phyloP scores from a whole-genome alignment of 805 yeast genomes.

The Allodekkera sacchari region DNA sequence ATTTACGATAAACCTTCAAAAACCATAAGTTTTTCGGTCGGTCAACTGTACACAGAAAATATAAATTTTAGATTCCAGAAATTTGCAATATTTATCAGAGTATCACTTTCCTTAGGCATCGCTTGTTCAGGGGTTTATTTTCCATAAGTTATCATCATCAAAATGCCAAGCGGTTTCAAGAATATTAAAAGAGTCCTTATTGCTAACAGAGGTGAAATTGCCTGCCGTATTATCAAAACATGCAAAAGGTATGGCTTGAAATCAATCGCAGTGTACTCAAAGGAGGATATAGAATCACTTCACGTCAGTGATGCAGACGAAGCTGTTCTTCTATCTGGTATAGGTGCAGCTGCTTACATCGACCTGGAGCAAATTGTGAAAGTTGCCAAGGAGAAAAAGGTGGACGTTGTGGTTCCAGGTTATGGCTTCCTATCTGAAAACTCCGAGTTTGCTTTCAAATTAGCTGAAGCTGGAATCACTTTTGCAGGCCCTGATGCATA shows the following conservation, averaged over 20 bases:
- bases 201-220: slow-evolving; percentile 22
- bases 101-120: no score
- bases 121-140: no score
- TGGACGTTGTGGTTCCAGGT: slow-evolving; percentile 32
- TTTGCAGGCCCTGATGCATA: slow-evolving; percentile 22
- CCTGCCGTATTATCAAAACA: slow-evolving; percentile 16
- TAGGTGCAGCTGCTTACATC: slow-evolving; percentile 22
- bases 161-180: no score
- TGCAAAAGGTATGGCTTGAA: slow-evolving; percentile 11
- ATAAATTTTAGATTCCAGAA: no score
- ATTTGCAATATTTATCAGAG: no score
- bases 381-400: slow-evolving; percentile 23
- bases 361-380: slow-evolving; percentile 15
- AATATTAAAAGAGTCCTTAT: slow-evolving; percentile 13
- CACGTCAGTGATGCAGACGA: slow-evolving; percentile 22
- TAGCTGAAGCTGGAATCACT: slow-evolving; percentile 10
- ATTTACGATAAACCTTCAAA: no score
- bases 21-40: no score
- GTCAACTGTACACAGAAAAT: no score
- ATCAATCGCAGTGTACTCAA: slow-evolving; percentile 17
- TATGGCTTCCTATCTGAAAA: slow-evolving; percentile 33
- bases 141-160: no score
- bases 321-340: slow-evolving; percentile 15
- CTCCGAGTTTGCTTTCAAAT: slow-evolving; percentile 13
- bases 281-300: slow-evolving; percentile 22